Evolutionary conservation across 2,329 filamentous ascomycete species (phyloP), one percentile per base, ranked within the genome.

Genomic region (Ascochyta viciae-villosae): DNA sequence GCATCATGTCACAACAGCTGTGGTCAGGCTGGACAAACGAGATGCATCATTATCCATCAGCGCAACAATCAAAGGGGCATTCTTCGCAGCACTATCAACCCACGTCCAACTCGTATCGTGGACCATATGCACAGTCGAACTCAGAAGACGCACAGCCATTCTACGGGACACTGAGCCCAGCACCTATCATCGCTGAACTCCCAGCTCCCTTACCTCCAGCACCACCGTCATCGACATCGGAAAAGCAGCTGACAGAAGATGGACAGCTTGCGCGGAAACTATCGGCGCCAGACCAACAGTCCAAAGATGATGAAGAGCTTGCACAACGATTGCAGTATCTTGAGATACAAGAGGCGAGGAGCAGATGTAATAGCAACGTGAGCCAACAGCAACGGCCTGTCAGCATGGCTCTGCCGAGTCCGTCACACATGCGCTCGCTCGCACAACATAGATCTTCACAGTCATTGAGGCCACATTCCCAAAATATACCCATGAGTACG

Each of bases 171-270:
- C 27, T 48, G 10, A 29, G 57, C 13, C 39, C 58, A 9, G 23
- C 44, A 8, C 54, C 60, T 7, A 8, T 64, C 1, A 63, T 73
- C 31, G 68, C 70, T 43, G 71, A 74, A 49, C 58, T 74, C 5
- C 65, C 68, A 16, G 67, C 71, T 2, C 63, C 69, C 6, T 41
- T 68, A 26, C 68, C 71, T n/a, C 41, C 62, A 31, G 65, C 62
- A 13, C 69, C 67, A 33, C 60, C 54, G 15, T 73, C 68, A 7
- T 61, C 62, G 13, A 72, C 71, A 12, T 38, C 70, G 3, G 49
- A 61, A n/a, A 57, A 68, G 45, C 71, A 74, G 29, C 38, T 74
- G 24, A 70, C 54, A 22, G 64, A 73, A 34, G 72, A 74, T 54
- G 67, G 70, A 54, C 49, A 65, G 24, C 60, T 74, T 19, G 72